phyloP scores from a whole-genome alignment of 2,329 filamentous ascomycete genomes.

The Trichoderma asperellum region DNA sequence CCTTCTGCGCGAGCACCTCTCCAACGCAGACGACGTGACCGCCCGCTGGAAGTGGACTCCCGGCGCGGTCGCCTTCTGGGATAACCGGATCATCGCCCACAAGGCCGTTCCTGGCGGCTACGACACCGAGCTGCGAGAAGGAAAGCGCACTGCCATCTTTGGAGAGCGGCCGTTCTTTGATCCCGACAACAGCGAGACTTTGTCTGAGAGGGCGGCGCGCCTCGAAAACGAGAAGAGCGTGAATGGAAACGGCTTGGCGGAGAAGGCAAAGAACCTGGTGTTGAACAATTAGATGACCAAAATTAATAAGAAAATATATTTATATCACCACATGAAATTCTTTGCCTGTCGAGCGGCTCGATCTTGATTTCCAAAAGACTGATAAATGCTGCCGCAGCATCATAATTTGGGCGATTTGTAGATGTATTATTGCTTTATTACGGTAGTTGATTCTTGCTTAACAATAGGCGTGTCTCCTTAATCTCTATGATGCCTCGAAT shows the following conservation, averaged over 20 bases:
- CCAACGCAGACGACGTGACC: constrained; percentile 27
- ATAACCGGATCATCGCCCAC: constrained; percentile 28
- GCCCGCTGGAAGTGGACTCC: constrained; percentile 29
- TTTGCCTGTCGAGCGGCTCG: background rate
- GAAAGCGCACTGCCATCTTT: constrained; percentile 24
- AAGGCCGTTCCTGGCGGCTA: constrained; percentile 27
- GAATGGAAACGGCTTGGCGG: background rate
- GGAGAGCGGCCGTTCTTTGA: constrained; percentile 29
- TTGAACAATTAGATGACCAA: constrained; percentile 7
- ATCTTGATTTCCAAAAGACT: background rate
- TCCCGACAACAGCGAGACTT: constrained; percentile 23
- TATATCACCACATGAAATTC: background rate
- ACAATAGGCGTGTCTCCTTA: background rate
- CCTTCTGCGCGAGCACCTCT: constrained; percentile 28
- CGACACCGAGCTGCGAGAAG: constrained; percentile 25
- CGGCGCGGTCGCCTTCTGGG: constrained; percentile 28
- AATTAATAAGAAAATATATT: background rate
- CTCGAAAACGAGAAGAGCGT: constrained; percentile 12
- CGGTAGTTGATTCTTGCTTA: background rate
- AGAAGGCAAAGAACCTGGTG: constrained; percentile 17
- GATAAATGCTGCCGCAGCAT: background rate
- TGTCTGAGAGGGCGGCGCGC: constrained; percentile 23
- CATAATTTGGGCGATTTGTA: background rate
- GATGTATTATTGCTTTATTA: background rate
- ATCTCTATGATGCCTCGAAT: background rate